Conservation (phyloP, 2,329 filamentous ascomycete species). For the Aspergillus fijiensis region DNA sequence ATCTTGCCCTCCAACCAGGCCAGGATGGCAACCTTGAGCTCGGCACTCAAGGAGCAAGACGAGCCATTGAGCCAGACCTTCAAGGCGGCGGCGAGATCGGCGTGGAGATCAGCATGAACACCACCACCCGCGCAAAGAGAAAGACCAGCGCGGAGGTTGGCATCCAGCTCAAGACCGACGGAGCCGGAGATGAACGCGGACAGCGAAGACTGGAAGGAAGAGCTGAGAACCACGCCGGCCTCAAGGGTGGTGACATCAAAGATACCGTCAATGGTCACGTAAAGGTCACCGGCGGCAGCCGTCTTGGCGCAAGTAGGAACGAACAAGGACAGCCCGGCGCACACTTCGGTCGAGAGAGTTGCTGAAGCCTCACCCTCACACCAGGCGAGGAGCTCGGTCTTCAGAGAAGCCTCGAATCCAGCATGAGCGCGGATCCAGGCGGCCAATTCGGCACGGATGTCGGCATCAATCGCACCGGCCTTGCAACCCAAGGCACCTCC, state of each 20-base stretch:
- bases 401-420: constrained; percentile 25
- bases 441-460: constrained; percentile 31
- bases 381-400: constrained; percentile 33
- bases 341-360: constrained; percentile 27
- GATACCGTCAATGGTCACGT: constrained; percentile 39
- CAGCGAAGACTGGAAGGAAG: constrained; percentile 30
- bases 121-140: constrained; percentile 36
- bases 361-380: constrained; percentile 28
- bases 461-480: constrained; percentile 27
- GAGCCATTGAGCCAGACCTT: constrained; percentile 30
- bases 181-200: constrained; percentile 28
- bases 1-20: constrained; percentile 35
- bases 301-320: constrained; percentile 34
- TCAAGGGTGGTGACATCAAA: constrained; percentile 27
- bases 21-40: constrained; percentile 31
- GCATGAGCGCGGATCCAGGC: constrained; percentile 30
- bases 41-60: constrained; percentile 28
- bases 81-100: constrained; percentile 34
- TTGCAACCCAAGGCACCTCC: constrained; percentile 38
- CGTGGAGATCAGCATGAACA: constrained; percentile 29
- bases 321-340: constrained; percentile 35
- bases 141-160: constrained; percentile 34
- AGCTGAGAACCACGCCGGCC: constrained; percentile 32
- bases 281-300: constrained; percentile 38
- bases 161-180: constrained; percentile 23